phyloP scores from a whole-genome alignment of 2,329 filamentous ascomycete species.

The Trichoderma sp. region DNA sequence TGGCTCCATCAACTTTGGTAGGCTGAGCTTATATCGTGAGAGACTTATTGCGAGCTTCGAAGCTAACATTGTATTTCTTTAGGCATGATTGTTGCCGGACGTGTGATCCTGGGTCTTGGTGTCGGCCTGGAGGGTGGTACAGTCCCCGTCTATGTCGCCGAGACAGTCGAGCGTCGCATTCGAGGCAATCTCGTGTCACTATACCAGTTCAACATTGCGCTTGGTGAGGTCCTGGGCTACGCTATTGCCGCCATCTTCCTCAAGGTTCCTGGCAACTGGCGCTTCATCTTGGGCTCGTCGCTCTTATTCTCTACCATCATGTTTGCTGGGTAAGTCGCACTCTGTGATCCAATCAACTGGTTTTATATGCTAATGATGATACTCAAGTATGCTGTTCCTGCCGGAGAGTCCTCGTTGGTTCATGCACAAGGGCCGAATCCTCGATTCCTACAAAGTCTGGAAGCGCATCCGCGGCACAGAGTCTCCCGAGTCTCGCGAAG shows the following conservation, averaged over 20 bases:
- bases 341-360: slow-evolving; percentile 46
- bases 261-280: slow-evolving; percentile 70
- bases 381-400: slow-evolving; percentile 68
- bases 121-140: slow-evolving; percentile 76
- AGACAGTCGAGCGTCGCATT: slow-evolving; percentile 68
- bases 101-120: slow-evolving; percentile 70
- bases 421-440: slow-evolving; percentile 63
- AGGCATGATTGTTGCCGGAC: slow-evolving; percentile 69
- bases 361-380: not conserved
- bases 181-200: slow-evolving; percentile 74
- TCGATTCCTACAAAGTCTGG: slow-evolving; percentile 65
- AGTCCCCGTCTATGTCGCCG: slow-evolving; percentile 74
- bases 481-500: slow-evolving; percentile 62
- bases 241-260: slow-evolving; percentile 74
- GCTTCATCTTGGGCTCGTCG: slow-evolving; percentile 73
- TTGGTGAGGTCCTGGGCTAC: slow-evolving; percentile 75
- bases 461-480: slow-evolving; percentile 69
- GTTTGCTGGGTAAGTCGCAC: slow-evolving; percentile 44
- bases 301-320: slow-evolving; percentile 64
- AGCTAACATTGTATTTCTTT: not conserved
- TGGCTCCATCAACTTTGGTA: slow-evolving; percentile 66
- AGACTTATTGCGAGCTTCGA: not conserved
- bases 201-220: slow-evolving; percentile 76
- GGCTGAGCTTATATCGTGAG: slow-evolving; percentile 2
- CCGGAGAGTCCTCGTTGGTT: slow-evolving; percentile 71